A percentile compares a stretch with the other conserved stretches of the same genome.
phyloP scores from a whole-genome alignment of 768 basidiomycete genomes.

The Lyophyllum atratum region DNA sequence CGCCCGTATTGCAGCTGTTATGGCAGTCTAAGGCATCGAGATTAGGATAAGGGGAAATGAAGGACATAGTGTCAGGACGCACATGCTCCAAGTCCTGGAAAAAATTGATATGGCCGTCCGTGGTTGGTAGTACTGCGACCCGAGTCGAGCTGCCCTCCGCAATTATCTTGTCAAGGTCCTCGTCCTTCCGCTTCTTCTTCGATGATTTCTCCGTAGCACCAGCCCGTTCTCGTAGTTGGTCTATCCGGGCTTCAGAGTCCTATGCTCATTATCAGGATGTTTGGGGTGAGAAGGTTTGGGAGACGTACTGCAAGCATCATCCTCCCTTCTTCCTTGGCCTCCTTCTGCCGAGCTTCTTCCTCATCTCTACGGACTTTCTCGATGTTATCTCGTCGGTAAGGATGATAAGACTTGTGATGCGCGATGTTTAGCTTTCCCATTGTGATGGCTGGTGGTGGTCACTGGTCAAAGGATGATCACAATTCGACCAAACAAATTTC shows the following conservation, averaged over 20 bases:
- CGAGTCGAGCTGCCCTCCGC: slow-evolving; percentile 32
- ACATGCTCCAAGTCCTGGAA: slow-evolving; percentile 84
- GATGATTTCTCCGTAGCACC: slow-evolving; percentile 35
- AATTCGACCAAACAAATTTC: slow-evolving; percentile 3
- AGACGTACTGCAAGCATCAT: slow-evolving; percentile 68
- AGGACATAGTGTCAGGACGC: slow-evolving; percentile 12
- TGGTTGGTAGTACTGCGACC: slow-evolving; percentile 42
- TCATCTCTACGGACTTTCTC: slow-evolving; percentile 81
- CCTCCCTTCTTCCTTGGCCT: slow-evolving; percentile 69
- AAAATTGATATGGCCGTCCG: slow-evolving; percentile 77
- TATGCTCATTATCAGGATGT: slow-evolving; percentile 29
- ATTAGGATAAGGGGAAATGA: not conserved
- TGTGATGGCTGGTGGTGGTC: slow-evolving; percentile 1
- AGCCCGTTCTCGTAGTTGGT: slow-evolving; percentile 61
- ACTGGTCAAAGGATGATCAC: not conserved
- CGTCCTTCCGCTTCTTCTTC: slow-evolving; percentile 38
- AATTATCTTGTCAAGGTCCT: slow-evolving; percentile 36
- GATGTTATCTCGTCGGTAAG: slow-evolving; percentile 83
- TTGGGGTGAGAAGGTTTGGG: slow-evolving; percentile 2
- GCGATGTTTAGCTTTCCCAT: slow-evolving; percentile 91
- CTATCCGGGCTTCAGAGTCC: slow-evolving; percentile 83
- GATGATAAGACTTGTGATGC: slow-evolving; percentile 90
- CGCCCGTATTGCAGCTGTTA: slow-evolving; percentile 46
- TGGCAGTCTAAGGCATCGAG: slow-evolving; percentile 37
- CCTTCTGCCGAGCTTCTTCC: slow-evolving; percentile 69